Evolutionary conservation across 352 stramenopile genomes (phyloP), one percentile per base, ranked within the genome.

Genomic region (Pythium aphanidermatum): DNA sequence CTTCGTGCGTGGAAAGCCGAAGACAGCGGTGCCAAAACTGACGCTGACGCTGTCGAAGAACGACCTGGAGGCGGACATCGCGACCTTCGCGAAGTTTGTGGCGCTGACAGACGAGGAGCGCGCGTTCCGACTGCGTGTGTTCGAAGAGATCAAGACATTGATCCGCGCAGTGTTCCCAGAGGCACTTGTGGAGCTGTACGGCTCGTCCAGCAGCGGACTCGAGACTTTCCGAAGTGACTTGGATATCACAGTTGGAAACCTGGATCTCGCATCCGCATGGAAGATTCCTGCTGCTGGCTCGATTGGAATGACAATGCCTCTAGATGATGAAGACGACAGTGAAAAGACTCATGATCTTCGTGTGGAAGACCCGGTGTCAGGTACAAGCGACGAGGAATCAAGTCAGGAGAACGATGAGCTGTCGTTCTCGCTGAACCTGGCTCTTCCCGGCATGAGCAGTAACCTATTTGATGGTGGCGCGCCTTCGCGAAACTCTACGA

Each of bases 191-290:
- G 53, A 80, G 38, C 57, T 86, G 16, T 89, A 86, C 41, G 77
- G 77, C 8, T 89, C 77, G 12, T 89, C 74, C 8, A 84, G 65
- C 34, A 85, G 68, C 10, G 72, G 74, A 0, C 51, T 89, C 17
- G 74, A 86, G 38, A 89, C 74, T 5, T 89, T 89, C 41, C 68
- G 77, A 0, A 89, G 77, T 50, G 77, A 89, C 37, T 27, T 89
- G 37, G 77, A 89, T 46, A 73, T 89, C 33, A 81, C 74, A 1
- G 70, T 89, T 10, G 74, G 77, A 12, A 76, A 82, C 47, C 57
- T 83, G 7, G 38, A 55, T 28, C 24, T 46, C 4, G 29, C 28
- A 35, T 14, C 7, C 7, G 5, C 24, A 20, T 14, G 21, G 21
- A 8, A 27, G 19, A 9, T 28, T 28, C 17, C 8, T 19, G 17